Evolutionary conservation across 352 stramenopile species (phyloP), one percentile per base, ranked within the genome.

Genomic region (Phytophthora ramorum): DNA sequence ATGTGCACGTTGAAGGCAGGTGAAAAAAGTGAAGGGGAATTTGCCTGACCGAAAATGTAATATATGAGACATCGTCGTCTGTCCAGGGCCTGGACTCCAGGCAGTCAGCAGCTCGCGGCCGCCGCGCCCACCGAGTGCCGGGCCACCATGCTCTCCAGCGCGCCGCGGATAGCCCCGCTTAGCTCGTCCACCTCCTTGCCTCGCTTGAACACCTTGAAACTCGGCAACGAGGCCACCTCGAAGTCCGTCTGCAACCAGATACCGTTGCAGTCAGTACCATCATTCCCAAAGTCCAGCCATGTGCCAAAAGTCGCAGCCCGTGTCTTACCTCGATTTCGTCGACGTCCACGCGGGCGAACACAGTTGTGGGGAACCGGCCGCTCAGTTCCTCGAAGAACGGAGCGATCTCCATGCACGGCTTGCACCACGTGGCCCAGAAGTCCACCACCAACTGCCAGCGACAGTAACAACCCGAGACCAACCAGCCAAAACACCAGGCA

Each of bases 191-290:
- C 83, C 55, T 85, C 92, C 22, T 80, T 74, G 58, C 91, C 91
- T 22, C 71, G 58, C 74, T 97, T 96, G 71, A 90, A 98, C 46
- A 98, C 87, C 66, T 98, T 93, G 74, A 98, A 98, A 19, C 89
- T 98, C 13, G 92, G 92, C 89, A 98, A 93, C 28, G 82, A 77
- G 16, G 68, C 70, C 58, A 98, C 86, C 9, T 81, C 78, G 63
- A 73, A 88, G 32, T 62, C 53, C 32, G 83, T 74, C 52, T 92
- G 56, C 28, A 49, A 53, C 7, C 48, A 35, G 16, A 55, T 14
- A 53, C 51, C 2, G 26, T 32, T 20, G 57, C 0, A 66, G 54
- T 47, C 66, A 66, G 58, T 28, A 61, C 59, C 49, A 63, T 46
- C 60, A 68, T 68, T 68, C 51, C 45, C 35, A 19, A 59, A 59